Base-by-base conservation (phyloP, 2,329 filamentous ascomycete species). In the Monilinia vaccinii-corymbosi region DNA sequence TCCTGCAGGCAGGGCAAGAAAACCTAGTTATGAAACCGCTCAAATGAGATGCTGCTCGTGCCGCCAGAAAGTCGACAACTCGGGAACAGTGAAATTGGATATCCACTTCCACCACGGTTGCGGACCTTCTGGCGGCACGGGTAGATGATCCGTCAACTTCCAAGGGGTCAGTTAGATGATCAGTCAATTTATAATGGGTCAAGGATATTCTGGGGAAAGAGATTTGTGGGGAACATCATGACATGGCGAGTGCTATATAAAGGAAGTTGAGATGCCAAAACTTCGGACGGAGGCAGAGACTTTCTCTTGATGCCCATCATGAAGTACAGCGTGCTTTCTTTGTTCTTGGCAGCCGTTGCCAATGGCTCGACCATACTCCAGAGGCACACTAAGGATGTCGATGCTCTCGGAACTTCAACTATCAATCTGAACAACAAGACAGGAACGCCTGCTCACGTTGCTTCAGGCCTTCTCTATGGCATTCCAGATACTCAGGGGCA, bases 391-490 rank as follows among this genome's bases (percentile, higher is more conserved):
- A 44, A n/a, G n/a, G n/a, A n/a, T n/a, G n/a, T n/a, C n/a, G n/a
- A n/a, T n/a, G n/a, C 32, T 3, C n/a, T 53, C 3, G 58, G 51
- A 45, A 59, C 56, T 48, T 32, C 48, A 31, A 42, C 42, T 18
- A 71, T 74, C 38, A 62, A 71, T 44, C 60, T 73, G 4, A 64
- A 58, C 16, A 64, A 64, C n/a, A 66, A 68, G 40, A 68, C 64
- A 8, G 74, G 73, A 10, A 59, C 69, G 18, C 44, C n/a, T 13
- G n/a, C 25, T 31, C 71, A 74, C 40, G 64, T 73, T 32, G 75
- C 74, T 9, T 72, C 74, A 2, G 75, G 75, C 6, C 70, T 75
- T 60, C 71, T 77, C 48, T 77, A 77, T 61, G 76, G 75, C 18
- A 72, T 76, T 38, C 74, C 73, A 3, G 72, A 76, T 56, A 73